Evolutionary conservation across 2,329 filamentous ascomycete genomes (phyloP), one percentile per base, ranked within the genome.

Genomic region (Microcera coccophila): DNA sequence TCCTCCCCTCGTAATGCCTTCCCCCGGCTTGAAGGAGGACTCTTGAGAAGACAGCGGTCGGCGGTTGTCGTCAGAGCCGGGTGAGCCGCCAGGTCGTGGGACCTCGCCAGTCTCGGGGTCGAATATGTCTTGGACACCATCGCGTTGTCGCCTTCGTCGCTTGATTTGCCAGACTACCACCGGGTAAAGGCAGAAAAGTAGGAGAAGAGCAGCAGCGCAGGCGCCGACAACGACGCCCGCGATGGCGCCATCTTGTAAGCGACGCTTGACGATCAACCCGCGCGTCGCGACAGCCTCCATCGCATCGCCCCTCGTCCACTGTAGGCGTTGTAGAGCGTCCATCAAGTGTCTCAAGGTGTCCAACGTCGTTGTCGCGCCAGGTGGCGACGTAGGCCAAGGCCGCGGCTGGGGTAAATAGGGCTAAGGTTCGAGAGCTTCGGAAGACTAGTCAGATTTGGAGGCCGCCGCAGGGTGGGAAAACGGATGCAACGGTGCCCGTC

Each of bases 151-250:
- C 26, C 48, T 47, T 41, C 50, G 47, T 16, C 42, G 35, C 16
- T 57, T 66, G 39, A 62, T 41, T n/a, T 45, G 53, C 34, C 63
- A 52, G 36, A 70, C 53, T 28, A 70, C 46, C 41, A 70, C 57
- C 12, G 68, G 68, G 40, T 70, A 70, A 29, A 68, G 59, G 39
- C 68, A 70, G 26, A 70, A 49, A 38, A 58, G 48, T 36, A 67
- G 43, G 11, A 70, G 58, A 12, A 50, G 55, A 34, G 60, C 49
- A 32, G 55, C 65, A 34, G 68, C 45, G 31, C 67, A 40, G 38
- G 61, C 53, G 22, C 68, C 68, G 33, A 70, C 54, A 19, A 63
- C 60, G 39, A 66, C 55, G 26, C 68, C 68, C 2, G 66, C 68
- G 37, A 69, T 60, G 36, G 60, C 61, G 31, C 66, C 66, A 48